Base-by-base conservation (phyloP, 163 green algal species). In the Chlorella variabilis region DNA sequence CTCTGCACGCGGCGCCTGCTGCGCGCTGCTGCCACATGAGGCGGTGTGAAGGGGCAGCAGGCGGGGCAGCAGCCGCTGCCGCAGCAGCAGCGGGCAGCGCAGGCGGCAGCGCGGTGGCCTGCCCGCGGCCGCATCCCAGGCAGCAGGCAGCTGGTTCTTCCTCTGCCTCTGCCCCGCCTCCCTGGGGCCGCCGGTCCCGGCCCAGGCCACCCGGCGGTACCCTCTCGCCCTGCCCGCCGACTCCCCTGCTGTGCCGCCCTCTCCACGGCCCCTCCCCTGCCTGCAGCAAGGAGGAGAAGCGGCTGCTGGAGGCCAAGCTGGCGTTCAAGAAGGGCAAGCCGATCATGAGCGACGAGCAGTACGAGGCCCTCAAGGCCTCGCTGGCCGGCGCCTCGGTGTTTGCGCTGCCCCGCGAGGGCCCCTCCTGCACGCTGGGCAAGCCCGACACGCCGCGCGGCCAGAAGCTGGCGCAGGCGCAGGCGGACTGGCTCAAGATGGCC, bases 401-500 rank as follows among this genome's bases (percentile, higher is more conserved):
- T 29, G 7, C 23, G 23, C 42, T 78, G 71, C 71, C 48, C 8
- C 54, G 51, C 5, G 71, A 68, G 25, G 71, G 54, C 36, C 73
- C 73, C 38, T 27, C 27, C 13, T 82, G 76, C 76, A 75, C 39
- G 8, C 76, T 82, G 31, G 76, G 68, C 62, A 62, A 73, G 39
- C 76, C 76, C 25, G 63, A 23, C 11, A n/a, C 39, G 62, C 59
- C 59, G 8, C 76, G 76, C 33, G 76, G 76, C 15, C 34, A 82
- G 76, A 31, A 68, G 42, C 45, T 29, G 33, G 70, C 36, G 17
- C 94, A 98, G 78, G 86, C 87, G n/a, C 80, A 69, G 33, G 87
- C 94, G 17, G 96, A 98, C 84, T 98, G 98, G 87, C 61, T 96
- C 9, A 93, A 91, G 79, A 97, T 99, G 96, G 93, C 91, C 4